Evolutionary conservation across 2,329 filamentous ascomycete genomes (phyloP).

Genomic region (Cladosporium sp.): DNA sequence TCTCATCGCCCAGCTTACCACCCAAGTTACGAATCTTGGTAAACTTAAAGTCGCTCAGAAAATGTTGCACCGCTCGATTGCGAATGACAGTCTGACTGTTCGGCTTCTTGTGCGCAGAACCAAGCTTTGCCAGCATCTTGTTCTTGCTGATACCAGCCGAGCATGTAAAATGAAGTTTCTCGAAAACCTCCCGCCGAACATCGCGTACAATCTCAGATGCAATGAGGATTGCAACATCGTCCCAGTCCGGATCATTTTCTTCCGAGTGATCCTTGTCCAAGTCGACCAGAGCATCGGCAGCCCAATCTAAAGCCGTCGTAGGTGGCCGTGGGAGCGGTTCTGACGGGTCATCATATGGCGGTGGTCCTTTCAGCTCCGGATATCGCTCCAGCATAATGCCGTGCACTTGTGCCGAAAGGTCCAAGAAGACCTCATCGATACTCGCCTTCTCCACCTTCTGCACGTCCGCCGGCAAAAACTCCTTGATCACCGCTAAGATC

Average conservation of each 20-base stretch:
- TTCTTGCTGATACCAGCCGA: conserved; percentile 87
- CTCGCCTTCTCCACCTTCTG: conserved; percentile 89
- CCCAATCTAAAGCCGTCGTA: conserved; percentile 77
- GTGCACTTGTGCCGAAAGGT: conserved; percentile 84
- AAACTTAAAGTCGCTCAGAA: conserved; percentile 83
- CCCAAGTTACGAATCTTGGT: conserved; percentile 95
- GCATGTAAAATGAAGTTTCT: conserved; percentile 81
- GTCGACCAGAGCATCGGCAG: conserved; percentile 78
- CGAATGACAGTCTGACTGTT: conserved; percentile 93
- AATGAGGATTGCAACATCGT: conserved; percentile 84
- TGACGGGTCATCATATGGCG: conserved; percentile 70
- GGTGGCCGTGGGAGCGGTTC: conserved; percentile 73
- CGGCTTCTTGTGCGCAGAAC: conserved; percentile 88
- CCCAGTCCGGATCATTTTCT: conserved; percentile 87
- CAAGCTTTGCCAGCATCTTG: conserved; percentile 94
- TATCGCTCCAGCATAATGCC: conserved; percentile 73
- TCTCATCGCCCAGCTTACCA: conserved; percentile 87
- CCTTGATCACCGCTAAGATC: conserved; percentile 79
- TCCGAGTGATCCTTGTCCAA: conserved; percentile 73
- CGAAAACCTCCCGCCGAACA: conserved; percentile 68
- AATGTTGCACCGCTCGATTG: conserved; percentile 76
- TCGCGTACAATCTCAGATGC: conserved; percentile 85
- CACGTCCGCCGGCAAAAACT: conserved; percentile 62
- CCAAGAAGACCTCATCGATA: conserved; percentile 94
- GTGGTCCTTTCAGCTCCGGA: conserved; percentile 66